Base-by-base conservation (phyloP, 768 basidiomycete genomes). In the Boletus sp. region DNA sequence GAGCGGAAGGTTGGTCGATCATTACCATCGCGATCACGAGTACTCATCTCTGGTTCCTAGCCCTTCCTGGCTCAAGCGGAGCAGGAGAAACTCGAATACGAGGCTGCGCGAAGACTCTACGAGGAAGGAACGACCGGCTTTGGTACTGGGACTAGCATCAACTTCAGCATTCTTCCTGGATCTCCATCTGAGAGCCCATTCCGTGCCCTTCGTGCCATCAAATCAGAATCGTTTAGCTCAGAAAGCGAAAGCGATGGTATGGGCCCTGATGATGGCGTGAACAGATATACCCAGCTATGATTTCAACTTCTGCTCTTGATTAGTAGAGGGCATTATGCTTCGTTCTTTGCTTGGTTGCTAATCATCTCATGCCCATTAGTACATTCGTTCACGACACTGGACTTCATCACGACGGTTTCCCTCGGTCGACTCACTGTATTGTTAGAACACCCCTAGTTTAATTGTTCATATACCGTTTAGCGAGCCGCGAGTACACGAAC, bases 21-120 rank as follows among this genome's bases (percentile, higher is more conserved):
- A 24, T 50, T 24, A 3, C n/a, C n/a, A 18, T 47, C 32, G 55
- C 40, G 12, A 58, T 35, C 46, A 58, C 44, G n/a, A 40, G 45
- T 50, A 33, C 61, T 66, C 24, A 71, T 48, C 40, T 58, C 30
- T 58, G 52, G 36, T 61, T 61, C 28, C 7, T 57, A 96, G 92
- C 94, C 94, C 1, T 97, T 92, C 79, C 79, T 97, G 41, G 88
- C 89, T 15, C 92, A 93, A 72, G 94, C 94, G 14, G 94, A 96
- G 71, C 89, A 92, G 69, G 94, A 96, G 81, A 96, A 96, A 77
- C 85, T 92, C 76, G 89, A 93, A 64, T 96, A 96, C 72, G 92
- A 95, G 68, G 81, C 85, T 35, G 90, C 92, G 36, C 80, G 91
- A 45, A 83, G 90, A 71, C 63, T 92, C 48, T 97, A 97, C 66